These are phyloP conservation scores for Phyllostachys edulis DNA, from an alignment of 176 grass and related monocot genomes.

Conservation along the genomic window DNA sequence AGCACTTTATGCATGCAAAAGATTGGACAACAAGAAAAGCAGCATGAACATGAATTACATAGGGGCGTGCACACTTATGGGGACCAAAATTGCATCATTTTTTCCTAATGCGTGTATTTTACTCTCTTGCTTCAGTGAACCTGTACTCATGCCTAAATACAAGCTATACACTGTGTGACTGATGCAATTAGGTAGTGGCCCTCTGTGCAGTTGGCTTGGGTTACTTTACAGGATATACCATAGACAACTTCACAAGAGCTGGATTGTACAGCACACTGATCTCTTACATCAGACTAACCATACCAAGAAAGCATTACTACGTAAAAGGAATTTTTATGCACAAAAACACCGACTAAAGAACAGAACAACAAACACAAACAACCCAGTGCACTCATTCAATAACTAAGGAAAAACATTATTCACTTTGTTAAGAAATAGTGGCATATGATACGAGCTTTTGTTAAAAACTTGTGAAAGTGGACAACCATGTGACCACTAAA, in stretches of 20 bases:
- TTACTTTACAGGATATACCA: background rate
- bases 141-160: background rate
- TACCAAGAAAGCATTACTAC: background rate
- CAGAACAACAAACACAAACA: background rate
- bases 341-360: background rate
- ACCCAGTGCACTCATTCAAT: background rate
- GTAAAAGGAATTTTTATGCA: background rate
- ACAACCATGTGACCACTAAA: background rate
- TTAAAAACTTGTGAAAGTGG: background rate
- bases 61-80: background rate
- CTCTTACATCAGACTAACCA: background rate
- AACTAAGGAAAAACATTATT: background rate
- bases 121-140: constrained; percentile 12
- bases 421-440: background rate
- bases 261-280: background rate
- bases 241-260: constrained; percentile 12
- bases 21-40: background rate
- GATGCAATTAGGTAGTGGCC: background rate
- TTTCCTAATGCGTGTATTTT: background rate
- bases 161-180: background rate
- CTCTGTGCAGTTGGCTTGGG: background rate
- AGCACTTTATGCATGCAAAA: background rate
- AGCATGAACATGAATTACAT: background rate
- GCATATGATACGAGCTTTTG: background rate
- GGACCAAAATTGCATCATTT: background rate